These are phyloP conservation scores for Phanerodontia chrysosporium DNA, from an alignment of 768 basidiomycete species.

Conservation along the genomic window DNA sequence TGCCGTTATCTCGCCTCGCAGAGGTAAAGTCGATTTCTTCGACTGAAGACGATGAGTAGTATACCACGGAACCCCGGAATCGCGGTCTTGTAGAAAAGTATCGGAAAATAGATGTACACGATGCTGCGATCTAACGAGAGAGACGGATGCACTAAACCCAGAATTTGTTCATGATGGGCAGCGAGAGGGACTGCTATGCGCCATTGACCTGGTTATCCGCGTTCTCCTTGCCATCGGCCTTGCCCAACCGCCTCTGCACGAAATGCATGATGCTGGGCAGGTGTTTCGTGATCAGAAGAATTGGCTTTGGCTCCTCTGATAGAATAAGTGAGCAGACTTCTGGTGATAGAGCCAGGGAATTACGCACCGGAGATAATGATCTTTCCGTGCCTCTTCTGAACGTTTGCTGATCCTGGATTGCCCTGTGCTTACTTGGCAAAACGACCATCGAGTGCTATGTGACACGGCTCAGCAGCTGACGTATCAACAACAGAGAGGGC, in stretches of 20 bases:
- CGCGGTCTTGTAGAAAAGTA: neutral
- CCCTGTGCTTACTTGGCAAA: slow-evolving; percentile 59
- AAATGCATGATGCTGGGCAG: slow-evolving; percentile 61
- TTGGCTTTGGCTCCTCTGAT: slow-evolving; percentile 69
- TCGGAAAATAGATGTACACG: neutral
- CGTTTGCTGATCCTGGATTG: slow-evolving; percentile 29
- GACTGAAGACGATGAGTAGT: neutral
- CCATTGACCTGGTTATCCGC: neutral
- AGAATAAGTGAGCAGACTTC: neutral
- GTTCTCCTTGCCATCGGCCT: neutral
- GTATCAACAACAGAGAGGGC: neutral
- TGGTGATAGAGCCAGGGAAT: neutral
- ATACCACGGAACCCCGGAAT: neutral
- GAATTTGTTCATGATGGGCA: no score
- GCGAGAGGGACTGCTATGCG: neutral
- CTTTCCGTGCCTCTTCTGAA: slow-evolving; percentile 60
- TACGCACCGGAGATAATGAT: slow-evolving; percentile 60
- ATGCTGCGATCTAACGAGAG: neutral
- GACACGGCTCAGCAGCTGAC: slow-evolving; percentile 2
- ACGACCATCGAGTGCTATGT: slow-evolving; percentile 69
- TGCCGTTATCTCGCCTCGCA: slow-evolving; percentile 29
- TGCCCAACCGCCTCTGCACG: slow-evolving; percentile 27
- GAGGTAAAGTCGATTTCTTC: slow-evolving; percentile 25
- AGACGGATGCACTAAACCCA: no score
- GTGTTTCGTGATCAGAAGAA: slow-evolving; percentile 66